These are phyloP conservation scores for Talaromyces islandicus DNA, from an alignment of 2,329 filamentous ascomycete species.

Conservation along the genomic window DNA sequence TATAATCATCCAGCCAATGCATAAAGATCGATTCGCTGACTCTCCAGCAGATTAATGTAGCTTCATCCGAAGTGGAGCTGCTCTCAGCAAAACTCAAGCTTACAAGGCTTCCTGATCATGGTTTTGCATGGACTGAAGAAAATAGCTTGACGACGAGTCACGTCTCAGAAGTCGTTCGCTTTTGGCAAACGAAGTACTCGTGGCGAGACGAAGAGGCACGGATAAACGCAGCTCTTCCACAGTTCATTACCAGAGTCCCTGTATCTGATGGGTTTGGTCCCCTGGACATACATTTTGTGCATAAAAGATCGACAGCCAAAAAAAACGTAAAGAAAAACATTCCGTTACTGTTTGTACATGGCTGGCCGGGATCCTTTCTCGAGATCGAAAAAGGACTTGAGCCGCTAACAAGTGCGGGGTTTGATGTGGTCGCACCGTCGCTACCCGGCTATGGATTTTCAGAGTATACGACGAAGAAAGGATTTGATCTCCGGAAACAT, in stretches of 20 bases:
- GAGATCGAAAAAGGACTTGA: conserved; percentile 6
- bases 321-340: neutral
- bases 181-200: neutral
- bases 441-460: neutral
- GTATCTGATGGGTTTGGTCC: neutral
- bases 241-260: neutral
- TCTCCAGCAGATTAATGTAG: neutral
- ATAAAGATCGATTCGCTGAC: neutral
- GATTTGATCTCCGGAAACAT: neutral
- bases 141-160: neutral
- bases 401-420: neutral
- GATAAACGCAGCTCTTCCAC: neutral
- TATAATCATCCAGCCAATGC: neutral
- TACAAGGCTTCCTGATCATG: neutral
- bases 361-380: conserved; percentile 18
- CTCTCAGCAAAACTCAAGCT: neutral
- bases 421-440: conserved; percentile 2
- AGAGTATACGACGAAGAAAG: neutral
- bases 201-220: conserved; percentile 1
- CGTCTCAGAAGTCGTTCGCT: neutral
- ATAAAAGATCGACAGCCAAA: neutral
- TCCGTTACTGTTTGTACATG: conserved; percentile 17
- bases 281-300: neutral
- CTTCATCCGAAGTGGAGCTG: neutral
- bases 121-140: neutral